Conservation (phyloP, 306 rosid genomes). For the Arachis stenosperma region DNA sequence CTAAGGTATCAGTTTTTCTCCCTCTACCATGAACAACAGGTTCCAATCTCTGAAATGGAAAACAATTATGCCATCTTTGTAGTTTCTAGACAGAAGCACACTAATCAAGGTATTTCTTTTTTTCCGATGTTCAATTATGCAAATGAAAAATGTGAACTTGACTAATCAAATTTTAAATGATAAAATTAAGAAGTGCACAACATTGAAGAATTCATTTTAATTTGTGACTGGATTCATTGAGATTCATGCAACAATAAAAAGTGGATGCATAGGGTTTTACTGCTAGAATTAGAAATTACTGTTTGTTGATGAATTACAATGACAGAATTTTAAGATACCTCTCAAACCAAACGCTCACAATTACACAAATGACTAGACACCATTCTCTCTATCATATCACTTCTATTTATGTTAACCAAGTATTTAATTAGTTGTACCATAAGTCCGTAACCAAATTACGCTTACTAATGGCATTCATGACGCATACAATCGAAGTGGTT, state of each 20-base stretch:
- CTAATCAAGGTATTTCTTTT: conserved; percentile 10
- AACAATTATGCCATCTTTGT: conserved; percentile 26
- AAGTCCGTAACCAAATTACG: too few relatives aligned
- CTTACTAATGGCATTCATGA: too few relatives aligned
- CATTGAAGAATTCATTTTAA: conserved; percentile 8
- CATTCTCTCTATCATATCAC: too few relatives aligned
- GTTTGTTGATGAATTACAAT: too few relatives aligned
- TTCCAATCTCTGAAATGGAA: conserved; percentile 72
- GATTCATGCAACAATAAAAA: not conserved
- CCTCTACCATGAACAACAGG: conserved; percentile 95
- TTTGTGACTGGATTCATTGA: not conserved
- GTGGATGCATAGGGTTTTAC: too few relatives aligned
- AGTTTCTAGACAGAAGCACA: conserved; percentile 6
- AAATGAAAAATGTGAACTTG: conserved; percentile 22
- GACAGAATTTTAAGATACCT: too few relatives aligned
- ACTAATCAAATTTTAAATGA: conserved; percentile 6
- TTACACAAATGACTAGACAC: too few relatives aligned
- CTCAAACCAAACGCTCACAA: too few relatives aligned
- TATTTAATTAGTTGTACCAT: too few relatives aligned
- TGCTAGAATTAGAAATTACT: too few relatives aligned
- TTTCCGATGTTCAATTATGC: not conserved
- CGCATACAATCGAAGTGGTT: too few relatives aligned
- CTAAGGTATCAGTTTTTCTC: conserved; percentile 66
- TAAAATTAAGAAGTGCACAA: not conserved
- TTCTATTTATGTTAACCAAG: too few relatives aligned